A percentile compares a stretch with the other conserved stretches of the same genome.
Evolutionary conservation across 768 basidiomycete genomes (phyloP).

Genomic region (Kwoniella europaea): DNA sequence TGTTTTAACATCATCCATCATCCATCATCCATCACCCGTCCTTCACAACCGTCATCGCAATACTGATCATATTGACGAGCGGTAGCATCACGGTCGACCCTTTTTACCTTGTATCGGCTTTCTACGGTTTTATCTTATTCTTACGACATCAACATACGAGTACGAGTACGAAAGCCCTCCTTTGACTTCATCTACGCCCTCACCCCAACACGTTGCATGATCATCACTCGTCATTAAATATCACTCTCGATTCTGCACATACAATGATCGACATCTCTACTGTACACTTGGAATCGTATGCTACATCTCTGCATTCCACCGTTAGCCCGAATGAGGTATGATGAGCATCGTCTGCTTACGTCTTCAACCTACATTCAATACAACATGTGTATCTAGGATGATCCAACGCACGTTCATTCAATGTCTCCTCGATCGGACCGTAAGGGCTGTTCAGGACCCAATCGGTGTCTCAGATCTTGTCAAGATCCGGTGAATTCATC

Average conservation of each 20-base stretch:
- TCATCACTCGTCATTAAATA: background rate
- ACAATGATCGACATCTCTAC: background rate
- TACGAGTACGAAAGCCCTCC: background rate
- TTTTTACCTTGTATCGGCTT: background rate
- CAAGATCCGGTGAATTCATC: background rate
- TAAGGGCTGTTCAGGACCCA: too few species aligned
- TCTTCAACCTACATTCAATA: too few species aligned
- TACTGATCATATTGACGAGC: background rate
- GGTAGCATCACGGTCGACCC: background rate
- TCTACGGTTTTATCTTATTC: background rate
- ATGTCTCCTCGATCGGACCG: too few species aligned
- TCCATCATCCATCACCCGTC: background rate
- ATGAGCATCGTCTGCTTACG: background rate
- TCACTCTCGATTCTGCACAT: too few species aligned
- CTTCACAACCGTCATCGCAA: too few species aligned
- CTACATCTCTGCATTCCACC: background rate
- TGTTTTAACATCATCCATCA: background rate
- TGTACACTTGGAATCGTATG: background rate
- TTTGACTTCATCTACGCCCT: conserved; percentile 1
- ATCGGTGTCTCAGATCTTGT: background rate
- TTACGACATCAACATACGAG: background rate
- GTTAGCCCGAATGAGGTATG: background rate
- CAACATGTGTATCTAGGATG: background rate
- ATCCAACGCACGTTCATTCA: background rate
- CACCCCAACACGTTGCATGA: conserved; percentile 8